phyloP scores from a whole-genome alignment of 805 yeast species.

The Zygotorulaspora sp. region DNA sequence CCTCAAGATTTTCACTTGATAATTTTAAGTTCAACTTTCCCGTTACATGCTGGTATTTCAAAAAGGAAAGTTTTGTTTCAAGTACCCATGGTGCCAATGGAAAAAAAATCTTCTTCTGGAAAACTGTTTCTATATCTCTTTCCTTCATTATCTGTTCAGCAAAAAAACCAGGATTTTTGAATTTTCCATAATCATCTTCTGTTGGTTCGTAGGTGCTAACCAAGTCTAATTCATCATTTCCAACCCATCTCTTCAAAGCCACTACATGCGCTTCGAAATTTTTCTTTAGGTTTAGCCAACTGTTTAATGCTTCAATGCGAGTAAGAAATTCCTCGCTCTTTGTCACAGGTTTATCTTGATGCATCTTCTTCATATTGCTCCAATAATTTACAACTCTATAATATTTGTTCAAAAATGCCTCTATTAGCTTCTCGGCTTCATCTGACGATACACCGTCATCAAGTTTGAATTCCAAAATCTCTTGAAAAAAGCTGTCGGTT shows the following conservation, averaged over 20 bases:
- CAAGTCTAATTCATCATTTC: slow-evolving; percentile 73
- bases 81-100: slow-evolving; percentile 77
- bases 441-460: slow-evolving; percentile 38
- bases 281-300: slow-evolving; percentile 76
- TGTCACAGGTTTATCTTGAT: slow-evolving; percentile 68
- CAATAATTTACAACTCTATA: slow-evolving; percentile 70
- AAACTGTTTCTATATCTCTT: slow-evolving; percentile 66
- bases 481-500: slow-evolving; percentile 69
- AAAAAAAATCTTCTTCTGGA: slow-evolving; percentile 60
- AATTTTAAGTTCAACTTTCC: slow-evolving; percentile 70
- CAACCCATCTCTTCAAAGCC: slow-evolving; percentile 73
- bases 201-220: slow-evolving; percentile 35
- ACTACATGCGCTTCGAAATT: slow-evolving; percentile 60
- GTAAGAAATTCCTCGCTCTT: slow-evolving; percentile 57
- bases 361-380: slow-evolving; percentile 76
- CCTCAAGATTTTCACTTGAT: slow-evolving; percentile 58
- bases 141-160: slow-evolving; percentile 82
- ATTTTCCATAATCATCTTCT: slow-evolving; percentile 31
- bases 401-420: slow-evolving; percentile 51
- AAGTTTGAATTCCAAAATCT: slow-evolving; percentile 59
- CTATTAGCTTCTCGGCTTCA: slow-evolving; percentile 49
- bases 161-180: slow-evolving; percentile 63
- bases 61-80: slow-evolving; percentile 70
- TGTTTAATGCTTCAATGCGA: slow-evolving; percentile 67
- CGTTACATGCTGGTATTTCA: slow-evolving; percentile 57